These are phyloP conservation scores for Ophiocordyceps unilateralis DNA, from an alignment of 2,329 filamentous ascomycete species.

Conservation along the genomic window DNA sequence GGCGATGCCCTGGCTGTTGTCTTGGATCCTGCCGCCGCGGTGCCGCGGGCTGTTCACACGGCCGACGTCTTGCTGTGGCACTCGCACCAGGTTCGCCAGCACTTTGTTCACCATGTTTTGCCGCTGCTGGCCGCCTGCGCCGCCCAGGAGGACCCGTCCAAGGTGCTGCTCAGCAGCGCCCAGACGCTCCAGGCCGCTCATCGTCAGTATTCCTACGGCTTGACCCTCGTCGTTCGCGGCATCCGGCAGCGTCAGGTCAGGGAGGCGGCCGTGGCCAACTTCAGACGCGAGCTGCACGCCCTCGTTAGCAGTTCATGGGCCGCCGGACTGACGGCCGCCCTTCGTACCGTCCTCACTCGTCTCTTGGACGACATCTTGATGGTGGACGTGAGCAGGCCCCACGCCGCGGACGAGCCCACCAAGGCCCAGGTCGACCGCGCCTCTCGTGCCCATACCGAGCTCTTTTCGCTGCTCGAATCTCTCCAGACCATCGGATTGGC, in stretches of 20 bases:
- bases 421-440: slow-evolving; percentile 12
- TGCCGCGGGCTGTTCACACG: slow-evolving; percentile 32
- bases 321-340: slow-evolving; percentile 30
- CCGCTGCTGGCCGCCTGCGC: slow-evolving; percentile 34
- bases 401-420: not conserved
- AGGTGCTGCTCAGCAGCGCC: slow-evolving; percentile 33
- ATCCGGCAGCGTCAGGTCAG: slow-evolving; percentile 21
- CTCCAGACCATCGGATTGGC: slow-evolving; percentile 49
- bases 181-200: slow-evolving; percentile 42
- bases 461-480: slow-evolving; percentile 39
- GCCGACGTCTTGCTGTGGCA: slow-evolving; percentile 44
- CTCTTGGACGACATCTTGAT: slow-evolving; percentile 32
- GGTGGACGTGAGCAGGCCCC: not conserved
- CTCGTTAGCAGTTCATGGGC: slow-evolving; percentile 47
- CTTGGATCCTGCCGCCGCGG: slow-evolving; percentile 25
- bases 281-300: slow-evolving; percentile 44
- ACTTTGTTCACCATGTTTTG: slow-evolving; percentile 42
- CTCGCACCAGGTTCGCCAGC: slow-evolving; percentile 39
- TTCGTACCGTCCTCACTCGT: slow-evolving; percentile 35
- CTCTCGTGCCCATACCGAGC: slow-evolving; percentile 26
- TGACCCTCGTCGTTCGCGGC: slow-evolving; percentile 32
- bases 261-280: slow-evolving; percentile 26
- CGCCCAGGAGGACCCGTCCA: slow-evolving; percentile 21
- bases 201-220: slow-evolving; percentile 36
- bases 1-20: slow-evolving; percentile 34